Conservation (phyloP, 2,329 filamentous ascomycete genomes). For the Cercospora nicotianae region DNA sequence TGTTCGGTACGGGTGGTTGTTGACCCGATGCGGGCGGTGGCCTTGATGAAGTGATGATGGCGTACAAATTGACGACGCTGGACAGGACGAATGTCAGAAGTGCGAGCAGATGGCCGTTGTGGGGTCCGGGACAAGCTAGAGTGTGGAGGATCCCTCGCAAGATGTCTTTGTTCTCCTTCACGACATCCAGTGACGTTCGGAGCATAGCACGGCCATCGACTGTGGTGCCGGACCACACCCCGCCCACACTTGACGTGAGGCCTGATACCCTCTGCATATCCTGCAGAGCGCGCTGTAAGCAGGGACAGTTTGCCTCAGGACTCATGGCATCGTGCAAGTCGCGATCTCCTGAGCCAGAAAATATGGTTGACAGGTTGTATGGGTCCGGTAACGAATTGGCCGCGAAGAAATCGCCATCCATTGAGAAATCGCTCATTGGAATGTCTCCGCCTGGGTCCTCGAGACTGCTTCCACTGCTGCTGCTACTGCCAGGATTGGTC, state of each 20-base stretch:
- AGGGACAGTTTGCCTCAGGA: background rate
- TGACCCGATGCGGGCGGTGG: background rate
- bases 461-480: background rate
- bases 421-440: background rate
- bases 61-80: conserved; percentile 1
- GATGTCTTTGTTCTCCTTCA: background rate
- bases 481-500: background rate
- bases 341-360: background rate
- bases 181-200: background rate
- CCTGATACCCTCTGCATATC: background rate
- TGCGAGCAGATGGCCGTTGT: background rate
- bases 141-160: background rate
- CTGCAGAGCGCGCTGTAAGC: background rate
- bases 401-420: background rate
- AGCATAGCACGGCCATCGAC: background rate
- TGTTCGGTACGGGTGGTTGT: background rate
- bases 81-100: background rate
- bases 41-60: background rate
- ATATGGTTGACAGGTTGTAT: background rate
- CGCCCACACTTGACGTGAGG: background rate
- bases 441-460: background rate
- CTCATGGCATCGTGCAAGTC: background rate
- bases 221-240: background rate
- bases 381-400: background rate
- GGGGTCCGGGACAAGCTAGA: background rate